Percentiles rank a stretch among this genome's conserved stretches.
phyloP scores from a whole-genome alignment of 768 basidiomycete genomes.

The Suillus sp. region DNA sequence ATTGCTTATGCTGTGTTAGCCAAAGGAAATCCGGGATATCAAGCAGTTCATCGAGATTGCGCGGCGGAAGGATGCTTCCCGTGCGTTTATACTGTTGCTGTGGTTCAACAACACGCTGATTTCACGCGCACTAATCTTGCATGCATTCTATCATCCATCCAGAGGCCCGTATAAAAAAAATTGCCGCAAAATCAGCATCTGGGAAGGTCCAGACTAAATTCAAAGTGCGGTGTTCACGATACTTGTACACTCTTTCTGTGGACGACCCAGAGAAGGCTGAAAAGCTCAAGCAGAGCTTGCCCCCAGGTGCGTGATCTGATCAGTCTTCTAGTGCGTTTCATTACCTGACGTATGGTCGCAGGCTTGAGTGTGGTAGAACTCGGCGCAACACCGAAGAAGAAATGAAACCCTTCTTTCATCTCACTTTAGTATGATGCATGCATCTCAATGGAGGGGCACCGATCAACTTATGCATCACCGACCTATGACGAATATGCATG shows the following conservation, averaged over 20 bases:
- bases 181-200: slow-evolving; percentile 61
- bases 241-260: slow-evolving; percentile 95
- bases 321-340: slow-evolving; percentile 13
- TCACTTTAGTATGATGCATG: slow-evolving; percentile 1
- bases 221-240: slow-evolving; percentile 96
- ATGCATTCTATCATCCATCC: slow-evolving; percentile 14
- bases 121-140: slow-evolving; percentile 8
- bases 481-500: slow-evolving; percentile 7
- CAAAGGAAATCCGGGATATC: slow-evolving; percentile 97
- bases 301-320: slow-evolving; percentile 73
- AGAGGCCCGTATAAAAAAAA: slow-evolving; percentile 99
- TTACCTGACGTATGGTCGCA: slow-evolving; percentile 30
- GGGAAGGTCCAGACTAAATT: slow-evolving; percentile 92
- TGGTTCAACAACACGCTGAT: background rate
- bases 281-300: slow-evolving; percentile 93
- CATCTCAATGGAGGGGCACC: background rate
- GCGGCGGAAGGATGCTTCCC: slow-evolving; percentile 93
- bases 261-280: slow-evolving; percentile 98
- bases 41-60: slow-evolving; percentile 98
- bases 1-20: slow-evolving; percentile 48
- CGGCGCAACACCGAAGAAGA: slow-evolving; percentile 70
- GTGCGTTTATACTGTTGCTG: slow-evolving; percentile 55
- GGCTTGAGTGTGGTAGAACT: slow-evolving; percentile 76
- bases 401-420: slow-evolving; percentile 44
- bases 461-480: slow-evolving; percentile 6